Conservation (phyloP, 768 basidiomycete genomes). For the Suillus sp. region DNA sequence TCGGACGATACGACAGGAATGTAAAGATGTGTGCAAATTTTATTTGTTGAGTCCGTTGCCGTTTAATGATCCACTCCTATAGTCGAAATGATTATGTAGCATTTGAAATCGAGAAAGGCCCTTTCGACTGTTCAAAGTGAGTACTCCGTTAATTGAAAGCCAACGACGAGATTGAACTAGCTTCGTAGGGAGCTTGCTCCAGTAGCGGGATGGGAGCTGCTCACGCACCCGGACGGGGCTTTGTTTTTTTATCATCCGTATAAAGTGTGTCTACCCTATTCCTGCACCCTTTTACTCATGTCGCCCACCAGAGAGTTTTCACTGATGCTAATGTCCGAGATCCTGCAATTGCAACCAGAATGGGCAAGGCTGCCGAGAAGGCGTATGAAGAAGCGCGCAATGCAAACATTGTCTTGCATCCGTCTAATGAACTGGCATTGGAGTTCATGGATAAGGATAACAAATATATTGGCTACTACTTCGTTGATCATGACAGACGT, state of each 20-base stretch:
- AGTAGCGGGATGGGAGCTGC: not conserved
- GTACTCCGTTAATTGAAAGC: not conserved
- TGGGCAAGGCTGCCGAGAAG: no score
- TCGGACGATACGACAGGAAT: not conserved
- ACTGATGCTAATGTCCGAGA: no score
- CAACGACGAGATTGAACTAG: not conserved
- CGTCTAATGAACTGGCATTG: no score
- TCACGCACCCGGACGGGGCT: not conserved
- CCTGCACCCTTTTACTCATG: not conserved
- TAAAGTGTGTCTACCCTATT: not conserved
- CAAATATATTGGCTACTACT: no score
- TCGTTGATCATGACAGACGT: no score
- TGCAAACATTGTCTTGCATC: no score
- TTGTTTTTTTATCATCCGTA: not conserved
- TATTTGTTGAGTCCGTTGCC: not conserved
- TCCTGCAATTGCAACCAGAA: no score
- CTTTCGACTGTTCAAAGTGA: conserved; percentile 3
- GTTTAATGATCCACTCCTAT: not conserved
- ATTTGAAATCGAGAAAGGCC: not conserved
- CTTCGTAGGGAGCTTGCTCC: not conserved
- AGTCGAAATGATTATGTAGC: not conserved
- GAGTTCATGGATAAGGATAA: no score
- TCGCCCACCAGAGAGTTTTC: no score
- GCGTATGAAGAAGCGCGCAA: no score
- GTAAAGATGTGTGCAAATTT: not conserved